Evolutionary conservation across 148 eudicot genomes (phyloP).

Genomic region (Silene conica): DNA sequence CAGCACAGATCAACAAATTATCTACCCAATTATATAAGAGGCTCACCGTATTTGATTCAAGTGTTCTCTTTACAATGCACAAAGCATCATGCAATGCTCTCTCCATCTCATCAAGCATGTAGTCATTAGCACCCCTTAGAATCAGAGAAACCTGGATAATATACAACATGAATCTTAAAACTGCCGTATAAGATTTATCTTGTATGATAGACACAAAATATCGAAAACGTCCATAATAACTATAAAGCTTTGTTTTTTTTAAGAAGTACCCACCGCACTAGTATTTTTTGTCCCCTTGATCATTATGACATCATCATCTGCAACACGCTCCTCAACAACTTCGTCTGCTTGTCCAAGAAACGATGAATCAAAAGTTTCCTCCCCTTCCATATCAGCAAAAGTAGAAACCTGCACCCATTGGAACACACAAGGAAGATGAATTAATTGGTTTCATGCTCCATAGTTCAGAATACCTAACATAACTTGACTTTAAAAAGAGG

Average conservation of each 20-base stretch:
- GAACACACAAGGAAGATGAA: constrained; percentile 3
- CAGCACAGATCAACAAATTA: background rate
- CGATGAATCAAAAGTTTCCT: constrained; percentile 94
- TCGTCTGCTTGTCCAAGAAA: constrained; percentile 90
- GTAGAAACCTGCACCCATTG: constrained; percentile 67
- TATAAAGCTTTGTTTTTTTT: background rate
- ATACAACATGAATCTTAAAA: background rate
- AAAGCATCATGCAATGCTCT: constrained; percentile 96
- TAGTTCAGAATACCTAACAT: background rate
- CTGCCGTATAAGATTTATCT: constrained; percentile 6
- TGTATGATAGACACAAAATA: background rate
- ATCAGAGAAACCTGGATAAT: constrained; percentile 68
- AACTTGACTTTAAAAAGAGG: background rate
- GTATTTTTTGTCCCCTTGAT: constrained; percentile 82
- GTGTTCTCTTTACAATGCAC: constrained; percentile 92
- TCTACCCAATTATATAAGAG: background rate
- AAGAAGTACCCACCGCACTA: constrained; percentile 64
- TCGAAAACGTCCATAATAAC: background rate
- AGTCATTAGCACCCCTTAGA: constrained; percentile 95
- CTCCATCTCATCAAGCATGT: constrained; percentile 99
- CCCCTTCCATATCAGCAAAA: constrained; percentile 99
- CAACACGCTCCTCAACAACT: constrained; percentile 94
- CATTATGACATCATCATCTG: constrained; percentile 95
- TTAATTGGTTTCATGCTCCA: background rate
- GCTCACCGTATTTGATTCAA: constrained; percentile 81